A percentile compares a stretch with the other conserved stretches of the same genome.
Conservation (phyloP, 1,284 basidiomycete genomes). For the Apiotrichum laibachii region DNA sequence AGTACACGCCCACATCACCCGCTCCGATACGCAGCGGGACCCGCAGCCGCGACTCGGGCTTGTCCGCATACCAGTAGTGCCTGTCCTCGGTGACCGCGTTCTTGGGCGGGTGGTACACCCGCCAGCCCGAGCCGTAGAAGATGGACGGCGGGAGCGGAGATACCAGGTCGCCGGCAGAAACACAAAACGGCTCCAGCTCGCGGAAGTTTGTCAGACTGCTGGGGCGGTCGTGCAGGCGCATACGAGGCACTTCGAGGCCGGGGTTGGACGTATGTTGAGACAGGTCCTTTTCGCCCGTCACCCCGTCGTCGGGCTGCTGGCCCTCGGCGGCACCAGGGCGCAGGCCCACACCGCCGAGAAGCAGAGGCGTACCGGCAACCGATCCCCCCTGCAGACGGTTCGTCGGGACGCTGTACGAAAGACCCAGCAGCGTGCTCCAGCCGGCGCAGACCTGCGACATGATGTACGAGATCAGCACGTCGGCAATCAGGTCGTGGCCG, state of each 20-base stretch:
- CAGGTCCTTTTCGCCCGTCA: slow-evolving; percentile 22
- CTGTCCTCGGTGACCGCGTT: slow-evolving; percentile 56
- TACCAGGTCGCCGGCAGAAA: slow-evolving; percentile 87
- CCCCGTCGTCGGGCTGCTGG: slow-evolving; percentile 33
- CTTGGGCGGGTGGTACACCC: slow-evolving; percentile 65
- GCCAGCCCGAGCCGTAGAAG: slow-evolving; percentile 88
- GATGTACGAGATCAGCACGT: slow-evolving; percentile 81
- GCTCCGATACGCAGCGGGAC: slow-evolving; percentile 48
- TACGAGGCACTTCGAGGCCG: slow-evolving; percentile 62
- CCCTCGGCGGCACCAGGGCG: slow-evolving; percentile 38
- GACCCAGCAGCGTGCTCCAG: slow-evolving; percentile 72
- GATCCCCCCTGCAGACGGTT: slow-evolving; percentile 12
- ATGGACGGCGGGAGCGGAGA: slow-evolving; percentile 85
- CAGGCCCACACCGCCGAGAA: slow-evolving; percentile 47
- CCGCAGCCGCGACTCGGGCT: slow-evolving; percentile 45
- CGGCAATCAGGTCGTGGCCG: slow-evolving; percentile 80
- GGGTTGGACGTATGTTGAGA: slow-evolving; percentile 35
- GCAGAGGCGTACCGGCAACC: slow-evolving; percentile 7
- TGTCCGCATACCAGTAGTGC: slow-evolving; percentile 80
- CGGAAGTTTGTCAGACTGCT: slow-evolving; percentile 62
- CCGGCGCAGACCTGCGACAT: slow-evolving; percentile 79
- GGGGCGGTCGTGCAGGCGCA: slow-evolving; percentile 71
- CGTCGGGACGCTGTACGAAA: slow-evolving; percentile 58
- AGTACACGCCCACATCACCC: slow-evolving; percentile 54
- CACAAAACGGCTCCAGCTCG: slow-evolving; percentile 84